Base-by-base conservation (phyloP, 2,329 filamentous ascomycete genomes). In the Seiridium cupressi region DNA sequence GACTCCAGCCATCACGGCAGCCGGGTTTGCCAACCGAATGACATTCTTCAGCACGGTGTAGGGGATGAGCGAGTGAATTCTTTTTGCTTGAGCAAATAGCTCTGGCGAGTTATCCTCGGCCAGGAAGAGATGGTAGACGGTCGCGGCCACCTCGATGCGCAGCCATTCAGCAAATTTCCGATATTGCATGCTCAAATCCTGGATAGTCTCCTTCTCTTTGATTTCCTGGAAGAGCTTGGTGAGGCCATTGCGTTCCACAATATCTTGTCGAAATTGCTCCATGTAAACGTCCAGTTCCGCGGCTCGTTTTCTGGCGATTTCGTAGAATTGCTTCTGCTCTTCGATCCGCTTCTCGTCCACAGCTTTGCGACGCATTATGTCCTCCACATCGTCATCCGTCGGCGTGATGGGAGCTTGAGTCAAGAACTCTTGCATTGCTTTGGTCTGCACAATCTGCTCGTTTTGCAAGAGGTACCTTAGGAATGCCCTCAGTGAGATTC, bases 131-230 rank as follows among this genome's bases (percentile, higher is more conserved):
- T 99, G 95, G 72, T 99, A 99, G 61, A 98, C 87, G 31, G 95
- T 97, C 46, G 95, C 95, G 32, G 95, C 95, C 54, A 99, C 89
- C 77, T 99, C 95, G 70, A 99, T 99, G 44, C 95, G 89, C 55
- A 98, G 80, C 95, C 95, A 99, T 74, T 99, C 95, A 18, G 94
- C 94, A 72, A 99, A 98, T 73, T 98, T 99, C 70, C 95, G 91
- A 74, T 98, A 98, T 73, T 98, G 93, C 9, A 96, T 89, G 70
- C 92, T 96, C 57, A 99, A 83, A 66, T 97, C 92, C 64, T 87
- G 84, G 57, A 99, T 94, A 3, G 85, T 92, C 61, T 91, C 83
- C 78, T 98, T 98, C 59, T 93, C 89, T 69, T 90, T 91, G 74
- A 99, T 96, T 73, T 98, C 95, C 60, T 90, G 84, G 76, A 99